phyloP scores from a whole-genome alignment of 2,329 filamentous ascomycete genomes.

The Aureobasidium pullulans region DNA sequence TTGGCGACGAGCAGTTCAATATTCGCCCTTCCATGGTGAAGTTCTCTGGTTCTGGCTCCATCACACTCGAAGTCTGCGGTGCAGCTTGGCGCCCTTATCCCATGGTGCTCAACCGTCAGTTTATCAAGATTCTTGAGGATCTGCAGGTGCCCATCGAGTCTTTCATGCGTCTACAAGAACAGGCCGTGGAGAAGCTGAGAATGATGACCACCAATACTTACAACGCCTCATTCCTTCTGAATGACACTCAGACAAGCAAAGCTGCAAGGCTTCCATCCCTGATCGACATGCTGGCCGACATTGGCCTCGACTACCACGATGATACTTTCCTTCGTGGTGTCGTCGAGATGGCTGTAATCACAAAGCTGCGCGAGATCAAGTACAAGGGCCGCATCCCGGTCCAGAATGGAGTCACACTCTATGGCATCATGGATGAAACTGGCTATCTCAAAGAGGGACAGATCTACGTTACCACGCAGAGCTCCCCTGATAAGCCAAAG shows the following conservation, averaged over 20 bases:
- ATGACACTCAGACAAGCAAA: constrained; percentile 53
- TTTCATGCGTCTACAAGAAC: constrained; percentile 58
- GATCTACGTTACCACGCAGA: constrained; percentile 57
- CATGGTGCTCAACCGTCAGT: constrained; percentile 66
- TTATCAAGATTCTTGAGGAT: constrained; percentile 83
- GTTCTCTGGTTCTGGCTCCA: constrained; percentile 52
- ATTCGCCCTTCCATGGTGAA: constrained; percentile 74
- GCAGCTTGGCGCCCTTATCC: constrained; percentile 59
- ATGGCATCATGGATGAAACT: constrained; percentile 80
- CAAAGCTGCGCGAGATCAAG: constrained; percentile 66
- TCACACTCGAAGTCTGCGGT: constrained; percentile 63
- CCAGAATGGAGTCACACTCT: constrained; percentile 62
- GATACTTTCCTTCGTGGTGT: constrained; percentile 64
- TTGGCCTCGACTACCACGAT: constrained; percentile 57
- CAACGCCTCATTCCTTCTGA: constrained; percentile 62
- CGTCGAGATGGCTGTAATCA: constrained; percentile 63
- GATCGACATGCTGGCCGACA: constrained; percentile 50
- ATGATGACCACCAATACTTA: constrained; percentile 49
- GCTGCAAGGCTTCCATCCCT: constrained; percentile 55
- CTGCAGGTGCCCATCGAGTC: constrained; percentile 52
- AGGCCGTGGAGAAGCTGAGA: constrained; percentile 54
- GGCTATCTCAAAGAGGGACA: constrained; percentile 58
- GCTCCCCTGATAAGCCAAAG: constrained; percentile 22
- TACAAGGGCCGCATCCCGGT: constrained; percentile 71
- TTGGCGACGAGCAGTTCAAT: constrained; percentile 51